These are phyloP conservation scores for Epicoccum nigrum DNA, from an alignment of 2,329 filamentous ascomycete genomes.

Conservation along the genomic window DNA sequence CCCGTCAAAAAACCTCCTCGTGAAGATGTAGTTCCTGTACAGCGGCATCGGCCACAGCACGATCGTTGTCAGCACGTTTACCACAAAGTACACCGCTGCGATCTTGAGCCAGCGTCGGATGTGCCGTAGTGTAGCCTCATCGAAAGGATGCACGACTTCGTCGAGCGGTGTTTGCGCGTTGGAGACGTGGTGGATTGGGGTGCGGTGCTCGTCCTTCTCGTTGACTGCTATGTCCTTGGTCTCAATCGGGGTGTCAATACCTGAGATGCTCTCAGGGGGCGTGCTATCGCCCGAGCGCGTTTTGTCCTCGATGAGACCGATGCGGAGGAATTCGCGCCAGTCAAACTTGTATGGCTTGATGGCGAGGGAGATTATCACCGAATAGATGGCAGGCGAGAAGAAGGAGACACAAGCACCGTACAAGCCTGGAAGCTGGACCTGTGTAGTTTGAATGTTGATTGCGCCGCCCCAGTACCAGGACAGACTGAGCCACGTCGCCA, in stretches of 20 bases:
- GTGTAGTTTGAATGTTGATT: conserved; percentile 53
- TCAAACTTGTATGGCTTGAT: conserved; percentile 11
- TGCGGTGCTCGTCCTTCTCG: background rate
- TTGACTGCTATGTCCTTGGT: background rate
- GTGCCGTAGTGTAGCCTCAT: conserved; percentile 14
- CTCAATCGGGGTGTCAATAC: background rate
- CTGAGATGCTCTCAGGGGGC: conserved; percentile 5
- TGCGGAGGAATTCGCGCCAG: conserved; percentile 18
- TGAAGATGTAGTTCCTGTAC: conserved; percentile 84
- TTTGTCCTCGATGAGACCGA: conserved; percentile 18
- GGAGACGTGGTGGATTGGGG: background rate
- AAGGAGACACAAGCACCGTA: conserved; percentile 80
- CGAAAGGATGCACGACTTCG: conserved; percentile 17
- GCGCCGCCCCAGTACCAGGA: conserved; percentile 26
- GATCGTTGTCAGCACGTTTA: conserved; percentile 13
- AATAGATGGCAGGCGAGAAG: conserved; percentile 72
- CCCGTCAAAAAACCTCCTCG: conserved; percentile 77
- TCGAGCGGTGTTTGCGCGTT: conserved; percentile 12
- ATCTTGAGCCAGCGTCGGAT: conserved; percentile 16
- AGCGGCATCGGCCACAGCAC: conserved; percentile 92
- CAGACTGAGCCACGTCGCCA: conserved; percentile 15
- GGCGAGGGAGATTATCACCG: conserved; percentile 5
- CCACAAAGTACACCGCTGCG: conserved; percentile 15
- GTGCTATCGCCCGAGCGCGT: conserved; percentile 5
- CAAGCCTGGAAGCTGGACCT: conserved; percentile 76